Conservation (phyloP, 768 basidiomycete genomes). For the Daedaleopsis sinensis region DNA sequence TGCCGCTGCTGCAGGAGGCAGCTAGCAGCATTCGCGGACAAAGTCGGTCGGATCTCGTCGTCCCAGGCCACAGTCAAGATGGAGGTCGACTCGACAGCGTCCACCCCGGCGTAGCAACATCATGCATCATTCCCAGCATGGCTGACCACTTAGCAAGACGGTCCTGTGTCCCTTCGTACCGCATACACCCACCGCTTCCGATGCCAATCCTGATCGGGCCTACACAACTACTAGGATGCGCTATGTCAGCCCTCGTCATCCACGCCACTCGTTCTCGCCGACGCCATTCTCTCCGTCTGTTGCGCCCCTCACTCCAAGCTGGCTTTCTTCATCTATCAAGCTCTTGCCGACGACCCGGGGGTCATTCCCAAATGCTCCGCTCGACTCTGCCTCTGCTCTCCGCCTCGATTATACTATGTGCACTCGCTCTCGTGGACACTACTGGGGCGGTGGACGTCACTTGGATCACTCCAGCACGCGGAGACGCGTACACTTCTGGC, state of each 20-base stretch:
- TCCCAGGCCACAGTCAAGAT: conserved; percentile 40
- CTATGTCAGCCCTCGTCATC: not conserved
- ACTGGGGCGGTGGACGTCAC: conserved; percentile 21
- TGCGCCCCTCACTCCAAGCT: not conserved
- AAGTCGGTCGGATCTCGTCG: conserved; percentile 39
- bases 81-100: conserved; percentile 78
- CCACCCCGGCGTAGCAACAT: conserved; percentile 51
- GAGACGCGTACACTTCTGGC: conserved; percentile 31
- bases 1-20: conserved; percentile 45
- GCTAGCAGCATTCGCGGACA: conserved; percentile 53
- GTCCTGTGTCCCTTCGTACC: not conserved
- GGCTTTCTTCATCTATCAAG: not conserved
- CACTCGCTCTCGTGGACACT: conserved; percentile 4
- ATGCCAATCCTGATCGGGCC: not conserved
- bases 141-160: not conserved
- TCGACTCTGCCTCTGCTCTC: conserved; percentile 6
- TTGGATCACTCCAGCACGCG: conserved; percentile 33
- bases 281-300: not conserved
- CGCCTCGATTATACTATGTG: conserved; percentile 1
- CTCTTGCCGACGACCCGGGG: conserved; percentile 37
- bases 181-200: not conserved
- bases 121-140: not conserved
- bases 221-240: not conserved
- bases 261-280: not conserved
- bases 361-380: not conserved